Percentiles rank a stretch among this genome's conserved stretches.
phyloP scores from a whole-genome alignment of 352 stramenopile genomes.

The Pilasporangium apinafurcum region DNA sequence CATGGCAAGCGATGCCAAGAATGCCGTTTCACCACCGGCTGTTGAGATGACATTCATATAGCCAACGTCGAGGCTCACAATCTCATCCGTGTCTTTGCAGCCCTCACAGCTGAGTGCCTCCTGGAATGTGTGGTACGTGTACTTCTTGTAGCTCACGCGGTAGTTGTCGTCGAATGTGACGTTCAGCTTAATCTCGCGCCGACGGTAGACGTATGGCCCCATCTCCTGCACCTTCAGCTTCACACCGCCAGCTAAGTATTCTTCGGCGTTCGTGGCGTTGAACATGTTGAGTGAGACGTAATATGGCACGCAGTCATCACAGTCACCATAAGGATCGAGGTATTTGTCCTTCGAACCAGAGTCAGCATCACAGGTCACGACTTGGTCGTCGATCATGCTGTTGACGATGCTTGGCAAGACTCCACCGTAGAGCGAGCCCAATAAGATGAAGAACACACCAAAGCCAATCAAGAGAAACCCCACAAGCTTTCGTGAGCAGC shows the following conservation, averaged over 20 bases:
- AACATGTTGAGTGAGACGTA: constrained; percentile 63
- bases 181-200: constrained; percentile 52
- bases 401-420: constrained; percentile 48
- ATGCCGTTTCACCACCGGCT: constrained; percentile 53
- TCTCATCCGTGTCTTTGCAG: constrained; percentile 51
- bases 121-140: constrained; percentile 69
- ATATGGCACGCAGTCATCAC: constrained; percentile 69
- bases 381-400: constrained; percentile 25
- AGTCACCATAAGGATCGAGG: constrained; percentile 61
- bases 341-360: constrained; percentile 36
- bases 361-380: constrained; percentile 27
- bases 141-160: constrained; percentile 66
- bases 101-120: constrained; percentile 34
- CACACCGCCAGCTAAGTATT: constrained; percentile 29
- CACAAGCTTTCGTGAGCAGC: constrained; percentile 29
- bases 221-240: constrained; percentile 64
- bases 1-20: constrained; percentile 32
- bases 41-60: constrained; percentile 66
- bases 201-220: constrained; percentile 66
- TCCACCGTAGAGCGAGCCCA: constrained; percentile 47
- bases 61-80: constrained; percentile 48
- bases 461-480: constrained; percentile 26
- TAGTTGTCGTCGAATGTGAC: constrained; percentile 49
- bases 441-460: constrained; percentile 18
- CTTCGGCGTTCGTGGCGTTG: constrained; percentile 74